Percentiles rank a stretch among this genome's conserved stretches.
phyloP scores from a whole-genome alignment of 2,329 filamentous ascomycete species.

The Aspergillus nomiae region DNA sequence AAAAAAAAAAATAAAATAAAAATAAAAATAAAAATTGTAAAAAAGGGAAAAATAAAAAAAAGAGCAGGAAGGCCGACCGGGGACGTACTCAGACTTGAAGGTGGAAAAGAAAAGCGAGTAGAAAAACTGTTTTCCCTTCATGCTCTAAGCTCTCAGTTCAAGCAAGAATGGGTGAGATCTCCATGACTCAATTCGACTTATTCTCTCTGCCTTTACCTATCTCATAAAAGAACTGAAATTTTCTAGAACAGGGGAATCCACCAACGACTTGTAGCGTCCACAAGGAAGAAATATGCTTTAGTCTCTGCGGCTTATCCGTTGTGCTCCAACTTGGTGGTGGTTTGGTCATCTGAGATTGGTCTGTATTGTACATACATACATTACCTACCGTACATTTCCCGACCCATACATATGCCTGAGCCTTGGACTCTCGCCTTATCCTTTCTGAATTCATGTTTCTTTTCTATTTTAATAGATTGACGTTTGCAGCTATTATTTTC shows the following conservation, averaged over 20 bases:
- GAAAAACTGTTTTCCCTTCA: background rate
- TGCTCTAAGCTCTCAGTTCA: background rate
- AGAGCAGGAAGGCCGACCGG: conserved; percentile 7
- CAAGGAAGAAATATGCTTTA: conserved; percentile 10
- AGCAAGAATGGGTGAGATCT: background rate
- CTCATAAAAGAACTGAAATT: background rate
- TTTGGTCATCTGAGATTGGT: conserved; percentile 6
- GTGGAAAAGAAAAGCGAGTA: background rate
- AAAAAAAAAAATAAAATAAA: background rate
- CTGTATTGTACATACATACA: background rate
- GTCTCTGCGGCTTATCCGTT: conserved; percentile 12
- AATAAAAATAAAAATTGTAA: background rate
- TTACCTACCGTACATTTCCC: background rate
- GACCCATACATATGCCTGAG: background rate
- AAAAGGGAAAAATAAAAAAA: background rate
- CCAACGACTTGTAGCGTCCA: conserved; percentile 6
- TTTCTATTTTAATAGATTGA: background rate
- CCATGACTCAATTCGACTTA: background rate
- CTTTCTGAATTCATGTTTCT: background rate
- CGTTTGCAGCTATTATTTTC: background rate
- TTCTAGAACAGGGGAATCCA: conserved; percentile 15
- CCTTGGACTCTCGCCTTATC: background rate
- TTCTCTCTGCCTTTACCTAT: background rate
- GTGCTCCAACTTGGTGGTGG: background rate
- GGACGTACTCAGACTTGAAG: conserved; percentile 4